Evolutionary conservation across 768 basidiomycete genomes (phyloP), one percentile per base, ranked within the genome.

Genomic region (Omphalotus guepiniiformis): DNA sequence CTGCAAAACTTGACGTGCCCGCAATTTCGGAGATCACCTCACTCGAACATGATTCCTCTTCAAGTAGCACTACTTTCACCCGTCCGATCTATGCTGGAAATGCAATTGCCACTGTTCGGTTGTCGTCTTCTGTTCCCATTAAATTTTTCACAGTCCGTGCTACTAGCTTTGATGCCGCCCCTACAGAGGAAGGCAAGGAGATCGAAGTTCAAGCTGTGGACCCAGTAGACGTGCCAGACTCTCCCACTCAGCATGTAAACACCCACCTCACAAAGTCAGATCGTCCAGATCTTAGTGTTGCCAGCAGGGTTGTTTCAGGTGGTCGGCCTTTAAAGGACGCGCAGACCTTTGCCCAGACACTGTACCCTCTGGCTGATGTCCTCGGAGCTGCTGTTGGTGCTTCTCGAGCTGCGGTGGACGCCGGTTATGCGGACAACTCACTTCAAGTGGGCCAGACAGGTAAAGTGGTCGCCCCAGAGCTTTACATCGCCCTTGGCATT

Each of bases 361-460:
- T 98, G 29, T 85, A 93, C 57, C 96, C 96, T 0, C 79, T 98
- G 15, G 96, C 95, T 2, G 96, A 98, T 61, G 83, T 76, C 1
- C 75, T 99, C 18, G 92, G 91, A 32, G 96, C 96, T 7, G 95
- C 95, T 23, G 89, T 99, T 50, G 96, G 96, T 50, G 96, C 96
- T n/a, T 93, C 91, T 16, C 83, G 96, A 45, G 96, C 96, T 4
- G 96, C 96, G 3, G 96, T 99, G 15, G 96, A 99, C 64, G 91
- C 93, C 22, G 96, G 96, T 1, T 98, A 98, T 59, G 93, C 92
- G 23, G 96, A 98, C 66, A 98, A 98, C 68, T 93, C 91, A 3
- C 62, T 97, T 42, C 96, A 99, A 67, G 96, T 99, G n/a, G 96
- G 96, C 19, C 96, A 99, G 72, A 99, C 96, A 0, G 96, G 96